A percentile compares a stretch with the other conserved stretches of the same genome.
phyloP scores from a whole-genome alignment of 371 early-diverging fungal species.

The Syncephalastrum contaminatum region DNA sequence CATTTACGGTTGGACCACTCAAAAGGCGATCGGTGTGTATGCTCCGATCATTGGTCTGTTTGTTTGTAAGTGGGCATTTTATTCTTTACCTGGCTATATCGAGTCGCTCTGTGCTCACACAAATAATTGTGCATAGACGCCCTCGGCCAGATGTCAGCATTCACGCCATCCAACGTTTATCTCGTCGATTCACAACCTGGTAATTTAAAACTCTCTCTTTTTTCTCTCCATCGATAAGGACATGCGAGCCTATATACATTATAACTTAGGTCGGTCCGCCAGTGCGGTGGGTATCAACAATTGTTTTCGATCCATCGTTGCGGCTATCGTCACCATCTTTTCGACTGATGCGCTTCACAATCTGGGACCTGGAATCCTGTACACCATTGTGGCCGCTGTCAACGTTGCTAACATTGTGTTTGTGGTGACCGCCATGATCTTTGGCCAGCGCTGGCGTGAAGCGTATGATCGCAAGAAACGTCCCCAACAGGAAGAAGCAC shows the following conservation, averaged over 20 bases:
- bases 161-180: constrained; percentile 18
- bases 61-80: constrained; percentile 15
- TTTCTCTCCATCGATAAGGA: background rate
- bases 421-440: constrained; percentile 20
- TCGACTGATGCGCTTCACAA: constrained; percentile 21
- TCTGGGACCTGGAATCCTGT: constrained; percentile 27
- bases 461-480: constrained; percentile 3
- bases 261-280: constrained; percentile 18
- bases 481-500: background rate
- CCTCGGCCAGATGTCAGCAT: constrained; percentile 30
- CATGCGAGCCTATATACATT: constrained; percentile 22
- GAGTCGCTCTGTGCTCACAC: background rate
- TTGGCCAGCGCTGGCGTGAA: constrained; percentile 26
- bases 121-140: constrained; percentile 15
- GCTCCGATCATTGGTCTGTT: constrained; percentile 35
- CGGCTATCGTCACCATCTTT: constrained; percentile 30
- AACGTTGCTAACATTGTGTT: constrained; percentile 21
- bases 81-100: background rate
- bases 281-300: constrained; percentile 40
- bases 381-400: constrained; percentile 24
- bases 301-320: constrained; percentile 36
- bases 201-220: constrained; percentile 1
- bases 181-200: constrained; percentile 21
- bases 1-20: constrained; percentile 41
- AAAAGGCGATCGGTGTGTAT: constrained; percentile 20